Conservation (phyloP, 2,329 filamentous ascomycete genomes). For the Scleromitrula shiraiana region DNA sequence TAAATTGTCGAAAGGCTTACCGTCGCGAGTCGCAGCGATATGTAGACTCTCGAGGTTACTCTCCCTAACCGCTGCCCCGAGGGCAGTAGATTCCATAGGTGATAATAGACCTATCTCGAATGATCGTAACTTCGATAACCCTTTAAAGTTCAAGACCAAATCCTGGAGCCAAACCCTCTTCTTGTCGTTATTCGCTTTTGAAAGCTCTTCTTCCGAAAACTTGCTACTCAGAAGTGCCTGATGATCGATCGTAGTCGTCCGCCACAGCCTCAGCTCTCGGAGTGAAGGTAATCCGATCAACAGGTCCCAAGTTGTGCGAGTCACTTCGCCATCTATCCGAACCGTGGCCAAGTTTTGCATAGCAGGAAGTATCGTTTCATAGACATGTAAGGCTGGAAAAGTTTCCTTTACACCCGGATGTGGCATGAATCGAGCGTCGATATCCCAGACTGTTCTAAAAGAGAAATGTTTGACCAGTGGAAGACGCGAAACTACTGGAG, state of each 20-base stretch:
- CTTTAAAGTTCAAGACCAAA: slow-evolving; percentile 6
- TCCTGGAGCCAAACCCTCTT: neutral
- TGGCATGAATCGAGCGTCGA: slow-evolving; percentile 5
- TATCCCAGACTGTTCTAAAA: slow-evolving; percentile 9
- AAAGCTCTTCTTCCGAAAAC: neutral
- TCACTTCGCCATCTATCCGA: slow-evolving; percentile 9
- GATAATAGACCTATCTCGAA: slow-evolving; percentile 10
- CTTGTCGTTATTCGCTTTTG: neutral
- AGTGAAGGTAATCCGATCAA: slow-evolving; percentile 2
- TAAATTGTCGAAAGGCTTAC: slow-evolving; percentile 4
- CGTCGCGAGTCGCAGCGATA: slow-evolving; percentile 8
- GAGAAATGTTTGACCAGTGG: slow-evolving; percentile 3
- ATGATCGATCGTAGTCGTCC: slow-evolving; percentile 6
- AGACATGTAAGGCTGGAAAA: neutral
- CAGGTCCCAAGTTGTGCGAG: slow-evolving; percentile 3
- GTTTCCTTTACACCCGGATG: slow-evolving; percentile 5
- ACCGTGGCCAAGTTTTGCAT: slow-evolving; percentile 1
- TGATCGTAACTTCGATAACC: slow-evolving; percentile 3
- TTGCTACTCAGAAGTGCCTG: slow-evolving; percentile 2
- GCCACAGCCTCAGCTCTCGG: slow-evolving; percentile 9
- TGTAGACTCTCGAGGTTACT: slow-evolving; percentile 8
- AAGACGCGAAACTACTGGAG: slow-evolving; percentile 5
- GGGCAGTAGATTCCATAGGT: slow-evolving; percentile 7
- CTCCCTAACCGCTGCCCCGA: slow-evolving; percentile 3
- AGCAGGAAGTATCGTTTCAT: neutral